phyloP scores from a whole-genome alignment of 2,329 filamentous ascomycete species.

The Drechslera avenae region DNA sequence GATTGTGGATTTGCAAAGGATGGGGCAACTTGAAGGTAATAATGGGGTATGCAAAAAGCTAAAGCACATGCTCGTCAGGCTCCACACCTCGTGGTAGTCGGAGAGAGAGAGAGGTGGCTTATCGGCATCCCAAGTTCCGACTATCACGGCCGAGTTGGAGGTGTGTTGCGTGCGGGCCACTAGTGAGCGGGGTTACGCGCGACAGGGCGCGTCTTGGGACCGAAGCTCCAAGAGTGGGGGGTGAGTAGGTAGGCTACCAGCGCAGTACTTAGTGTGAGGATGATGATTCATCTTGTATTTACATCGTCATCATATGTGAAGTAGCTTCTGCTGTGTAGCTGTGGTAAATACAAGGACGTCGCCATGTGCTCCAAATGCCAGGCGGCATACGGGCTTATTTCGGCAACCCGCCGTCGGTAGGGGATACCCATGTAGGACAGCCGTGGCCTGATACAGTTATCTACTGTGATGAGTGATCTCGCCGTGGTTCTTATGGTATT shows the following conservation, averaged over 20 bases:
- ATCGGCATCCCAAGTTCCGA: conserved; percentile 20
- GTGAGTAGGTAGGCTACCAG: not conserved
- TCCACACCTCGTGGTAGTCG: conserved; percentile 10
- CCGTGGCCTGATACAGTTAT: too few species aligned
- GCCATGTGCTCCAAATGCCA: too few species aligned
- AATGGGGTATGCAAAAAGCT: conserved; percentile 6
- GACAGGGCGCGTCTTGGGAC: conserved; percentile 7
- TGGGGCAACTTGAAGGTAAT: conserved; percentile 26
- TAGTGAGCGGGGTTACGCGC: conserved; percentile 25
- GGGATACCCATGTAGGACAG: too few species aligned
- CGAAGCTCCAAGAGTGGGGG: conserved; percentile 25
- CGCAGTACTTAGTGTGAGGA: not conserved
- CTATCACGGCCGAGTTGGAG: conserved; percentile 18
- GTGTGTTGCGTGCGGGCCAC: conserved; percentile 11
- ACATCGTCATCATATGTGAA: too few species aligned
- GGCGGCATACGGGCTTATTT: too few species aligned
- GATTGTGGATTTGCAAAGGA: conserved; percentile 31
- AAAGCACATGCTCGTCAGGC: not conserved
- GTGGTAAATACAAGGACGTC: too few species aligned
- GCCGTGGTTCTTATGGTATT: too few species aligned
- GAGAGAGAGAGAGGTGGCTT: conserved; percentile 13
- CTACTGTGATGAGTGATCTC: too few species aligned
- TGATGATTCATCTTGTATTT: not conserved
- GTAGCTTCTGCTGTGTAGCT: too few species aligned
- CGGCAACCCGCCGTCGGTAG: too few species aligned